phyloP scores from a whole-genome alignment of 2,329 filamentous ascomycete species.

The Xylaria digitata region DNA sequence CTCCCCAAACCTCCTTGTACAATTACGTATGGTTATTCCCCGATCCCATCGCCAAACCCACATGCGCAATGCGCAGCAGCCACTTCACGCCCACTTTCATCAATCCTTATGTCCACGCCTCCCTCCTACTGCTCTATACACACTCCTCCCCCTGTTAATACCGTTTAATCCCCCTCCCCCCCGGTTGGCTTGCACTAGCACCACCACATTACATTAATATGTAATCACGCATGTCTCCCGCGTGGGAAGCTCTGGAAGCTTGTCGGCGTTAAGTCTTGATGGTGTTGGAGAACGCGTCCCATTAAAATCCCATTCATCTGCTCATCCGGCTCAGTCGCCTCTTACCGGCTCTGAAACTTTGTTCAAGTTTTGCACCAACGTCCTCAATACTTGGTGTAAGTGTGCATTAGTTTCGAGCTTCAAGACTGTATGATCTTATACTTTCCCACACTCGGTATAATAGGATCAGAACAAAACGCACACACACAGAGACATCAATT shows the following conservation, averaged over 20 bases:
- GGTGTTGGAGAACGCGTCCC: constrained; percentile 46
- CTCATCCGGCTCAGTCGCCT: constrained; percentile 43
- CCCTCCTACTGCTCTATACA: constrained; percentile 26
- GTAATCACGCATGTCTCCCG: constrained; percentile 50
- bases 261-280: constrained; percentile 44
- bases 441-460: too few species aligned
- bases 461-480: too few species aligned
- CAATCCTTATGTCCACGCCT: constrained; percentile 38
- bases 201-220: constrained; percentile 44
- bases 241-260: constrained; percentile 47
- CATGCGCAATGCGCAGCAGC: constrained; percentile 26
- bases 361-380: constrained; percentile 40
- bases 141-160: constrained; percentile 39
- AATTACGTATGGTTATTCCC: constrained; percentile 41
- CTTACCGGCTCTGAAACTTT: constrained; percentile 40
- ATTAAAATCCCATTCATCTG: constrained; percentile 45
- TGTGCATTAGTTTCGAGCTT: constrained; percentile 31
- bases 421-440: constrained; percentile 6
- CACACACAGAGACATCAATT: not conserved
- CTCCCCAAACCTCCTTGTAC: constrained; percentile 31
- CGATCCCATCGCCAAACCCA: constrained; percentile 41
- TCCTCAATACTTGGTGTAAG: constrained; percentile 20
- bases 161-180: constrained; percentile 47
- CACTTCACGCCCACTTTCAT: constrained; percentile 6
- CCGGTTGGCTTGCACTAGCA: constrained; percentile 35